These are phyloP conservation scores for Fusarium euwallaceae DNA, from an alignment of 2,329 filamentous ascomycete genomes.

Conservation along the genomic window DNA sequence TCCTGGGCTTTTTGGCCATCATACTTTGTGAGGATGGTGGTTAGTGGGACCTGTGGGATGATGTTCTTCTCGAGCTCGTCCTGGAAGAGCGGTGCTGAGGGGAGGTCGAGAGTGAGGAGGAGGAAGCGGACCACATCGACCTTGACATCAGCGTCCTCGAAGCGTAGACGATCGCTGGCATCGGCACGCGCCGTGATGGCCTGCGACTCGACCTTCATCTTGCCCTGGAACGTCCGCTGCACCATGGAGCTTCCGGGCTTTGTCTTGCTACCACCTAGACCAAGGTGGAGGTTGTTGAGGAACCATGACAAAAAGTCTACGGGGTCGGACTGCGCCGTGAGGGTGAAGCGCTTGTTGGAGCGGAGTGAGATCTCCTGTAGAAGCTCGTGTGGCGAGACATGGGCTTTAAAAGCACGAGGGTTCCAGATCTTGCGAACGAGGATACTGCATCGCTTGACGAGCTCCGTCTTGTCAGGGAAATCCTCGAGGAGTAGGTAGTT, in stretches of 20 bases:
- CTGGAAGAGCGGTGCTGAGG: constrained; percentile 93
- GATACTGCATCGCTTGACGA: constrained; percentile 89
- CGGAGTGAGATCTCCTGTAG: constrained; percentile 93
- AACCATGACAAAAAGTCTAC: constrained; percentile 99
- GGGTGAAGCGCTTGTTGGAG: constrained; percentile 91
- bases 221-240: constrained; percentile 94
- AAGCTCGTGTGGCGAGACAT: constrained; percentile 97
- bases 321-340: constrained; percentile 92
- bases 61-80: constrained; percentile 95
- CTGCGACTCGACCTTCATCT: constrained; percentile 91
- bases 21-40: constrained; percentile 89
- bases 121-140: constrained; percentile 85
- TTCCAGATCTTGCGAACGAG: constrained; percentile 99
- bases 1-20: constrained; percentile 90
- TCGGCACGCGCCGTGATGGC: constrained; percentile 93
- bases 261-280: constrained; percentile 89
- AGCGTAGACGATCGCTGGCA: constrained; percentile 86
- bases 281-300: constrained; percentile 93
- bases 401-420: constrained; percentile 92
- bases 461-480: constrained; percentile 78
- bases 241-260: constrained; percentile 88
- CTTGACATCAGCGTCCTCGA: constrained; percentile 89
- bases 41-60: constrained; percentile 91
- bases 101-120: constrained; percentile 92
- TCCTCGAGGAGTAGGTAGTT: constrained; percentile 94